Percentiles rank a stretch among this genome's conserved stretches.
Evolutionary conservation across 495 filamentous ascomycete species (phyloP).

Genomic region (Oidiodendron maius): DNA sequence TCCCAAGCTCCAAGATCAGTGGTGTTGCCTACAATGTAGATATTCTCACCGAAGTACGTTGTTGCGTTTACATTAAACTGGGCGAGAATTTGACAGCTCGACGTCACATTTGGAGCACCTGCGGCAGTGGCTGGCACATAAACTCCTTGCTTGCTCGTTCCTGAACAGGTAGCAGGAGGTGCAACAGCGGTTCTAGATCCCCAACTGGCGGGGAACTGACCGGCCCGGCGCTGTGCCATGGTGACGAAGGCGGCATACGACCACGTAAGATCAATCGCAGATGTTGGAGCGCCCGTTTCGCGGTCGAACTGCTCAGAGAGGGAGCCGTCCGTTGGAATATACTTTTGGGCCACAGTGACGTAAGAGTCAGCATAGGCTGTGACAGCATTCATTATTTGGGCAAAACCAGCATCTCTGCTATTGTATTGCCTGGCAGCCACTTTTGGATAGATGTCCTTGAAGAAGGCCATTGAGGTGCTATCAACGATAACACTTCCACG

Average conservation of each 20-base stretch:
- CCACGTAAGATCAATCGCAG: constrained; percentile 48
- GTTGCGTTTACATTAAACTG: constrained; percentile 37
- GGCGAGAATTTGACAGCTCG: constrained; percentile 31
- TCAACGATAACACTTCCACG: constrained; percentile 38
- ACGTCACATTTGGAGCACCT: constrained; percentile 29
- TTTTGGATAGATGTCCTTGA: constrained; percentile 37
- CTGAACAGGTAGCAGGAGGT: constrained; percentile 20
- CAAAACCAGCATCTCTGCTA: constrained; percentile 36
- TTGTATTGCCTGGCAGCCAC: constrained; percentile 39
- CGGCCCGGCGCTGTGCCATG: constrained; percentile 20
- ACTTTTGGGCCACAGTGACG: constrained; percentile 40
- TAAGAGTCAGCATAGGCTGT: constrained; percentile 58
- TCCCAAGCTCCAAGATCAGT: constrained; percentile 26
- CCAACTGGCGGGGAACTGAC: constrained; percentile 26
- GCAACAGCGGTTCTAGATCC: constrained; percentile 13
- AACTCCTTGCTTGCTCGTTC: constrained; percentile 35
- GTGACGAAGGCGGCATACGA: constrained; percentile 45
- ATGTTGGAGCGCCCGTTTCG: constrained; percentile 37
- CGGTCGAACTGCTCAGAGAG: constrained; percentile 55
- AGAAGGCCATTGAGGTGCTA: constrained; percentile 43
- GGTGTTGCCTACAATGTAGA: constrained; percentile 33
- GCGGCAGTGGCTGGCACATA: constrained; percentile 32
- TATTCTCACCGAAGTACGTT: constrained; percentile 44
- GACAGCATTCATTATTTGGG: constrained; percentile 40
- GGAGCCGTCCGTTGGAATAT: constrained; percentile 42